Percentiles rank a stretch among this genome's conserved stretches.
Conservation (phyloP, 768 basidiomycete species). For the Auricularia heimuer region DNA sequence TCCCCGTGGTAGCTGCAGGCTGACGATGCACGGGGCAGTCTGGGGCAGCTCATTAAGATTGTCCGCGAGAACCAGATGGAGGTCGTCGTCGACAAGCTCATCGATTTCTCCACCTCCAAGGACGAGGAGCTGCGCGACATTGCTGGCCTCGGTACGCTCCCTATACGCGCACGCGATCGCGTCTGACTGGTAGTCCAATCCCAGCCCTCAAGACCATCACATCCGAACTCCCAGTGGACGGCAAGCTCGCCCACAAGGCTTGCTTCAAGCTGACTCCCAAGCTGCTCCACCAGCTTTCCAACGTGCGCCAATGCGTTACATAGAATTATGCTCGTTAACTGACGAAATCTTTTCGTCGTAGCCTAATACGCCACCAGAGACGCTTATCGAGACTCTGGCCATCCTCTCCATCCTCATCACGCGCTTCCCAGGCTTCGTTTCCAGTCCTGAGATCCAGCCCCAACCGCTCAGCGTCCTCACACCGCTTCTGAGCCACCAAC, state of each 20-base stretch:
- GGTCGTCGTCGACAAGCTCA: slow-evolving; percentile 79
- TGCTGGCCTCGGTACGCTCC: slow-evolving; percentile 68
- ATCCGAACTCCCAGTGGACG: slow-evolving; percentile 74
- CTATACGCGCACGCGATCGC: not conserved
- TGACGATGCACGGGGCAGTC: slow-evolving; percentile 32
- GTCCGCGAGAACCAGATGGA: slow-evolving; percentile 77
- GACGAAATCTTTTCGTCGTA: slow-evolving; percentile 16
- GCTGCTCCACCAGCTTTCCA: slow-evolving; percentile 67
- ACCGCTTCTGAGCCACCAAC: slow-evolving; percentile 61
- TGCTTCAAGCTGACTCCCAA: slow-evolving; percentile 80
- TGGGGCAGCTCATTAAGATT: slow-evolving; percentile 86
- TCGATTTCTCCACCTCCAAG: slow-evolving; percentile 72
- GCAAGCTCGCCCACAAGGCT: slow-evolving; percentile 66
- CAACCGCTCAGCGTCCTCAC: slow-evolving; percentile 59
- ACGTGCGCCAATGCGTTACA: slow-evolving; percentile 34
- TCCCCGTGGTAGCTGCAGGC: not conserved
- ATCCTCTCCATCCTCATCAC: slow-evolving; percentile 83
- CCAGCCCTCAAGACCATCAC: slow-evolving; percentile 92
- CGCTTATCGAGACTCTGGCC: slow-evolving; percentile 71
- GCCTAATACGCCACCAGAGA: slow-evolving; percentile 66
- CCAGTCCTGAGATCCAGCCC: slow-evolving; percentile 40
- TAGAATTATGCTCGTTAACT: slow-evolving; percentile 1
- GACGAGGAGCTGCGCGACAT: slow-evolving; percentile 94
- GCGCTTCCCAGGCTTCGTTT: slow-evolving; percentile 66
- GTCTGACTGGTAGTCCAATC: not conserved